Evolutionary conservation across 495 filamentous ascomycete species (phyloP).

Genomic region (Xylaria bambusicola): DNA sequence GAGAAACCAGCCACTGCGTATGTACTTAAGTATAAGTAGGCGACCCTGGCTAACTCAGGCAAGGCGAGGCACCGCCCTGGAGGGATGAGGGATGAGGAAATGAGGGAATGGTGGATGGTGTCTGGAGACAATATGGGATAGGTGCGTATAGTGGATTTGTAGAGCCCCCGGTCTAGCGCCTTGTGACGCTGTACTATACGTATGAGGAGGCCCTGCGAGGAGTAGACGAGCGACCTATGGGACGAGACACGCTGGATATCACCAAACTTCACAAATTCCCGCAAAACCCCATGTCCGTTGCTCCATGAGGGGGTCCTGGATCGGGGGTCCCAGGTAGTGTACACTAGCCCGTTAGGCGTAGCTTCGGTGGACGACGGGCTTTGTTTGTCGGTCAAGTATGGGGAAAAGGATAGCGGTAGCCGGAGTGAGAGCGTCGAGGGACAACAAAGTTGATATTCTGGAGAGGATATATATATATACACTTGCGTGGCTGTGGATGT

Average conservation of each 20-base stretch:
- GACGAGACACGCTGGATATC: neutral
- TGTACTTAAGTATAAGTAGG: too few relatives aligned
- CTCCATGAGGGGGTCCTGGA: constrained; percentile 5
- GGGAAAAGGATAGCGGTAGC: neutral
- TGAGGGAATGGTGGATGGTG: constrained; percentile 10
- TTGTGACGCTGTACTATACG: neutral
- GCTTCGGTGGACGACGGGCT: neutral
- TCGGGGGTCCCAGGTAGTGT: neutral
- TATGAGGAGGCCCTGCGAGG: neutral
- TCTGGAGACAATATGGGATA: neutral
- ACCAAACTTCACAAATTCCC: constrained; percentile 14
- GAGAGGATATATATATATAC: too few relatives aligned
- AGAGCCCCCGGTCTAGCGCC: constrained; percentile 16
- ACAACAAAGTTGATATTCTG: too few relatives aligned
- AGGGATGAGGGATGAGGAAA: too few relatives aligned
- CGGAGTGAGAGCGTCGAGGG: too few relatives aligned
- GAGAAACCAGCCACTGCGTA: too few relatives aligned
- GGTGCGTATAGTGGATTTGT: constrained; percentile 6
- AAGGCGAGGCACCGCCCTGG: too few relatives aligned
- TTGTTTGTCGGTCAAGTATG: neutral
- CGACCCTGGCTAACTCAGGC: too few relatives aligned
- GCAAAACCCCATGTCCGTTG: constrained; percentile 16
- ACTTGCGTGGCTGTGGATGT: too few relatives aligned
- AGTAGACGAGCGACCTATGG: neutral
- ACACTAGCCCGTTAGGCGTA: neutral